phyloP scores from a whole-genome alignment of 2,329 filamentous ascomycete species.

The Alternaria panax region DNA sequence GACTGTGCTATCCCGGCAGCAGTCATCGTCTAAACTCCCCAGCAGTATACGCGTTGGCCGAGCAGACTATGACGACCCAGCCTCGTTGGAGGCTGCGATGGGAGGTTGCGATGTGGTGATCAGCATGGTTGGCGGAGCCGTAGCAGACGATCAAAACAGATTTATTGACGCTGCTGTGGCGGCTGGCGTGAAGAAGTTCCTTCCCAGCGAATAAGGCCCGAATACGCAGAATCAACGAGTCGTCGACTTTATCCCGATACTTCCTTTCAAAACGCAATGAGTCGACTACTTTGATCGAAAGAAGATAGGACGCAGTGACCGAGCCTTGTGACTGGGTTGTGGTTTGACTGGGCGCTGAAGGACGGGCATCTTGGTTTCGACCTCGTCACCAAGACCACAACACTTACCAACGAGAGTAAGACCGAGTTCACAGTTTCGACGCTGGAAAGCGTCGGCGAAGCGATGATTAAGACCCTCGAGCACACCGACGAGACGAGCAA shows the following conservation, averaged over 20 bases:
- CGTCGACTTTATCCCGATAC: background rate
- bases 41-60: background rate
- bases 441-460: background rate
- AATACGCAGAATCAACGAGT: conserved; percentile 15
- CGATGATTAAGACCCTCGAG: background rate
- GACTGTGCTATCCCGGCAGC: background rate
- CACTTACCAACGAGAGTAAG: background rate
- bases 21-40: background rate
- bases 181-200: background rate
- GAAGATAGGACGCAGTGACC: background rate
- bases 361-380: background rate
- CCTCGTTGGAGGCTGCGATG: background rate
- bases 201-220: background rate
- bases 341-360: background rate
- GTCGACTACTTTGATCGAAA: background rate
- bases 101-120: background rate
- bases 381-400: background rate
- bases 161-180: background rate
- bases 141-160: background rate
- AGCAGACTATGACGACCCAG: background rate
- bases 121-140: background rate
- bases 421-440: background rate
- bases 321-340: background rate
- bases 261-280: background rate
- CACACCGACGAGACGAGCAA: background rate